phyloP scores from a whole-genome alignment of 2,329 filamentous ascomycete genomes.

The Penicillium sp. region DNA sequence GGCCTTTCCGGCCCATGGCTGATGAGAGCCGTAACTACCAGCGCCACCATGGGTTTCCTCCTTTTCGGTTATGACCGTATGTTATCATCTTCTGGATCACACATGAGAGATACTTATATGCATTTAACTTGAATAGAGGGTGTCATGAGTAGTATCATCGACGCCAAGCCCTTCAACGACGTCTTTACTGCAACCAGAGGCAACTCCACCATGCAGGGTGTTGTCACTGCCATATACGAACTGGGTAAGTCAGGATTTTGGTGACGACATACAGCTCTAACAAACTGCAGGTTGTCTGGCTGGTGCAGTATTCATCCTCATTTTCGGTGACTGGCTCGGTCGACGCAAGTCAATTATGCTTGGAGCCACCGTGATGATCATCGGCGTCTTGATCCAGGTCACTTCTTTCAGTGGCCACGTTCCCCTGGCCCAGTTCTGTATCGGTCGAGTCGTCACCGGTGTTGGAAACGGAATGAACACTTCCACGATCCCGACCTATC shows the following conservation, averaged over 20 bases:
- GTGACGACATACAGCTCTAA: not conserved
- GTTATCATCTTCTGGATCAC: not conserved
- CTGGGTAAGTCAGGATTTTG: not conserved
- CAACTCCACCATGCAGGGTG: conserved; percentile 43
- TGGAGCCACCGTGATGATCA: conserved; percentile 50
- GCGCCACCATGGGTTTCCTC: conserved; percentile 48
- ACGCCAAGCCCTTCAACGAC: conserved; percentile 20
- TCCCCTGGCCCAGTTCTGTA: not conserved
- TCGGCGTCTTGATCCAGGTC: not conserved
- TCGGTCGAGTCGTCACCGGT: not conserved
- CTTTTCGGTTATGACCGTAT: conserved; percentile 56
- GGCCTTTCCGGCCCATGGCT: conserved; percentile 3
- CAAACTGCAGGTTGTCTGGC: conserved; percentile 28
- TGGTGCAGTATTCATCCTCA: conserved; percentile 27
- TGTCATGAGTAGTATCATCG: conserved; percentile 27
- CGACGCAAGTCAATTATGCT: conserved; percentile 49
- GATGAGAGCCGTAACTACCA: not conserved
- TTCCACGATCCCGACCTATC: not conserved
- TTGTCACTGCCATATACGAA: not conserved
- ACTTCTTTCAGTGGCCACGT: not conserved
- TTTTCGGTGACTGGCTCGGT: conserved; percentile 26
- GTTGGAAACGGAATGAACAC: not conserved
- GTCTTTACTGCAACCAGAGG: conserved; percentile 18
- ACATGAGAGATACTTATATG: not conserved
- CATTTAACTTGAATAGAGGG: conserved; percentile 12